Conservation (phyloP, 371 early-diverging fungal species). For the Lichtheimia hyalospora region DNA sequence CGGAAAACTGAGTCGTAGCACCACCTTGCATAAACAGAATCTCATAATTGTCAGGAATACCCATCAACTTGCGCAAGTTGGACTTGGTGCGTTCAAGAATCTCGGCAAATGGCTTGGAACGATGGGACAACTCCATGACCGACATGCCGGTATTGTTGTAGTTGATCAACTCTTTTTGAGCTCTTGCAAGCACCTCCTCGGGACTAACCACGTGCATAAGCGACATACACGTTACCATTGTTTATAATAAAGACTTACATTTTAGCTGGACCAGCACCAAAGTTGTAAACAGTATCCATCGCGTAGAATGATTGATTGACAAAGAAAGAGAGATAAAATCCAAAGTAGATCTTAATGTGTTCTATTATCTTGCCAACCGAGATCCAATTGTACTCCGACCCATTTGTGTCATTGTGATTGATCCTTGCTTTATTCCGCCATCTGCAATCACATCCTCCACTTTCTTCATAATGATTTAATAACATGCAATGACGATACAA, state of each 20-base stretch:
- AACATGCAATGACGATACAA: too few species aligned
- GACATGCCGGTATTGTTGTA: constrained; percentile 84
- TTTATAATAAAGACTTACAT: constrained; percentile 47
- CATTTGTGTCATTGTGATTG: too few species aligned
- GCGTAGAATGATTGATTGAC: neutral
- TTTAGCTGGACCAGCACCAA: constrained; percentile 92
- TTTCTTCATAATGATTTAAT: too few species aligned
- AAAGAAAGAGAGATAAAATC: too few species aligned
- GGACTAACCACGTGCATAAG: constrained; percentile 44
- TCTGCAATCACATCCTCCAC: too few species aligned
- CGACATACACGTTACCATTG: too few species aligned
- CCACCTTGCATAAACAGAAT: constrained; percentile 96
- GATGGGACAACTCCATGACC: constrained; percentile 94
- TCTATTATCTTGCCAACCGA: too few species aligned
- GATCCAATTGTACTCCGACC: too few species aligned
- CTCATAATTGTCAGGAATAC: constrained; percentile 86
- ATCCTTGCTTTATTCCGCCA: too few species aligned
- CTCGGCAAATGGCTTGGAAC: constrained; percentile 78
- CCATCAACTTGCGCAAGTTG: constrained; percentile 67
- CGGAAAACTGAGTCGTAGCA: constrained; percentile 90
- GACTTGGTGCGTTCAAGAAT: constrained; percentile 74
- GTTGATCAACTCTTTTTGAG: constrained; percentile 80
- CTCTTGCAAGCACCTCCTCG: constrained; percentile 73
- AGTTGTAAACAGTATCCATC: constrained; percentile 62
- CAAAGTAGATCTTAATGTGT: too few species aligned